Evolutionary conservation across 2,329 filamentous ascomycete species (phyloP).

Genomic region (Diaporthe batatas): DNA sequence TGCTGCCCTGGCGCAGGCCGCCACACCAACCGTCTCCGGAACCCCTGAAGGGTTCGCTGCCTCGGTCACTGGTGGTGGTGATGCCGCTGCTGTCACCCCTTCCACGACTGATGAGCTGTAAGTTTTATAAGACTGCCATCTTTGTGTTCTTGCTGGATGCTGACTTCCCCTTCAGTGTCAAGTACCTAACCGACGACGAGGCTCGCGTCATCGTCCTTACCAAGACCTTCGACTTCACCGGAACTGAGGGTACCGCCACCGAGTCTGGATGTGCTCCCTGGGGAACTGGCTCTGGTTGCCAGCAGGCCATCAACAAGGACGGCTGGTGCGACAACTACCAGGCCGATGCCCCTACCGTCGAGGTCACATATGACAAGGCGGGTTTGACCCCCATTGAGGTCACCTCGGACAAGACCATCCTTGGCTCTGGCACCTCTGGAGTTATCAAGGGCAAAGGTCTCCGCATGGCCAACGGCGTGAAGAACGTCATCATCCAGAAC

Average conservation of each 20-base stretch:
- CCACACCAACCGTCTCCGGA: conserved; percentile 50
- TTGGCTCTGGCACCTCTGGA: conserved; percentile 66
- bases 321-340: conserved; percentile 72
- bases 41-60: conserved; percentile 58
- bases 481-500: conserved; percentile 73
- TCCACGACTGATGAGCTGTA: conserved; percentile 65
- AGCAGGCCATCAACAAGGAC: conserved; percentile 71
- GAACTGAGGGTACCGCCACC: conserved; percentile 65
- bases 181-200: conserved; percentile 67
- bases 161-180: conserved; percentile 50
- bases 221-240: conserved; percentile 69
- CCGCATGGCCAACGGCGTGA: conserved; percentile 59
- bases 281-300: conserved; percentile 66
- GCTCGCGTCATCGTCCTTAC: conserved; percentile 70
- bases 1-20: conserved; percentile 46
- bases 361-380: conserved; percentile 64
- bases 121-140: not conserved
- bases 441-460: conserved; percentile 71
- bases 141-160: not conserved
- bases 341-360: conserved; percentile 59
- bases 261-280: conserved; percentile 70
- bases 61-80: conserved; percentile 72
- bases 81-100: conserved; percentile 66
- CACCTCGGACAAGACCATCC: conserved; percentile 68
- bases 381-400: conserved; percentile 65